Evolutionary conservation across 805 yeast genomes (phyloP).

Genomic region (Candida ponderosae): DNA sequence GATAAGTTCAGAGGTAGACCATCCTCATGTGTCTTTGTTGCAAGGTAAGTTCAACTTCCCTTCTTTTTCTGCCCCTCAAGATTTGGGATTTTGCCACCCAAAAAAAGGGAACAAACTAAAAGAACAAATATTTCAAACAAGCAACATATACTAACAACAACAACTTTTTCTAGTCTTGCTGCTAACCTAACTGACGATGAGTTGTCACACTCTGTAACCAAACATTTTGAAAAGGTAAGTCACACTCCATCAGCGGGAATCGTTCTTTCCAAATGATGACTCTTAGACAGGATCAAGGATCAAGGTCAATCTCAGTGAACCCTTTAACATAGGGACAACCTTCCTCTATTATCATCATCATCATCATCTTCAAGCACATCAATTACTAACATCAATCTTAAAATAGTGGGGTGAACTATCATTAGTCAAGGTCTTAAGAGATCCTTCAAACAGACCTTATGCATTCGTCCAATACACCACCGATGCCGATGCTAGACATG

Average conservation of each 20-base stretch:
- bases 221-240: constrained; percentile 44
- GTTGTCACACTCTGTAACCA: constrained; percentile 57
- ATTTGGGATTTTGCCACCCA: neutral
- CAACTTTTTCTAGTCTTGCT: constrained; percentile 40
- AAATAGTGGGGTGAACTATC: constrained; percentile 59
- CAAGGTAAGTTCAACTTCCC: constrained; percentile 25
- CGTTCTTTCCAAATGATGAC: too few relatives aligned
- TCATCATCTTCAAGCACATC: too few relatives aligned
- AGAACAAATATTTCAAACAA: too few relatives aligned
- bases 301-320: too few relatives aligned
- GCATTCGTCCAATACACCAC: constrained; percentile 83
- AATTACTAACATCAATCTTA: too few relatives aligned
- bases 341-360: too few relatives aligned
- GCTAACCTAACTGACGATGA: constrained; percentile 62
- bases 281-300: too few relatives aligned
- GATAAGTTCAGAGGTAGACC: constrained; percentile 50
- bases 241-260: too few relatives aligned
- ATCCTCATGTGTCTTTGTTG: constrained; percentile 83
- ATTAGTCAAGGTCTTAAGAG: constrained; percentile 76
- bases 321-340: too few relatives aligned
- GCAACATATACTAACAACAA: neutral
- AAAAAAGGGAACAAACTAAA: neutral
- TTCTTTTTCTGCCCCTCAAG: neutral
- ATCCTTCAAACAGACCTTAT: constrained; percentile 77
- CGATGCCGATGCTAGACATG: constrained; percentile 62